These are phyloP conservation scores for Cadophora sp. DNA, from an alignment of 2,329 filamentous ascomycete genomes.

Conservation along the genomic window DNA sequence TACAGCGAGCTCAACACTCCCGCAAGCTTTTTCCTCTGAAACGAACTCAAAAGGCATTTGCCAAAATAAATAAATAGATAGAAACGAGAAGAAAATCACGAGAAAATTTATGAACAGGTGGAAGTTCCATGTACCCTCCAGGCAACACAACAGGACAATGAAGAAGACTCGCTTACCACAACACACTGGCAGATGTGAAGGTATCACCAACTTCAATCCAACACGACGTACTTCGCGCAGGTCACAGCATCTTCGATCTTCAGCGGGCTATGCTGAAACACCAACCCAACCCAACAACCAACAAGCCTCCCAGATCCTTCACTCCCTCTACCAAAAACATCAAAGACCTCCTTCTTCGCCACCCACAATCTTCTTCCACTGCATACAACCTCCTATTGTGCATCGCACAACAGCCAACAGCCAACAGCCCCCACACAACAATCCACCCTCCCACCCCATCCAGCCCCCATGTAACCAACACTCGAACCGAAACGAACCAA, in stretches of 20 bases:
- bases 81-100: not conserved
- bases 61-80: not conserved
- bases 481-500: not conserved
- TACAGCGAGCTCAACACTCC: not conserved
- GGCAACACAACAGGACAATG: not conserved
- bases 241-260: not conserved
- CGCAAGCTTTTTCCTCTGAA: not conserved
- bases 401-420: not conserved
- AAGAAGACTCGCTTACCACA: not conserved
- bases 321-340: not conserved
- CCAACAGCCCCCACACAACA: too few relatives aligned
- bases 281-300: not conserved
- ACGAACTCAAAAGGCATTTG: not conserved
- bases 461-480: not conserved
- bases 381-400: too few relatives aligned
- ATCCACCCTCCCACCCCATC: too few relatives aligned
- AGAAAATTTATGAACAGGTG: too few relatives aligned
- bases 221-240: too few relatives aligned
- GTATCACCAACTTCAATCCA: not conserved
- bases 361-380: not conserved
- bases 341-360: not conserved
- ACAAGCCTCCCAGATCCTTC: too few relatives aligned
- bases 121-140: too few relatives aligned
- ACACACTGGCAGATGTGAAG: not conserved
- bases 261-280: not conserved